Evolutionary conservation across 2,329 filamentous ascomycete genomes (phyloP).

Genomic region (Penicillium sp.): DNA sequence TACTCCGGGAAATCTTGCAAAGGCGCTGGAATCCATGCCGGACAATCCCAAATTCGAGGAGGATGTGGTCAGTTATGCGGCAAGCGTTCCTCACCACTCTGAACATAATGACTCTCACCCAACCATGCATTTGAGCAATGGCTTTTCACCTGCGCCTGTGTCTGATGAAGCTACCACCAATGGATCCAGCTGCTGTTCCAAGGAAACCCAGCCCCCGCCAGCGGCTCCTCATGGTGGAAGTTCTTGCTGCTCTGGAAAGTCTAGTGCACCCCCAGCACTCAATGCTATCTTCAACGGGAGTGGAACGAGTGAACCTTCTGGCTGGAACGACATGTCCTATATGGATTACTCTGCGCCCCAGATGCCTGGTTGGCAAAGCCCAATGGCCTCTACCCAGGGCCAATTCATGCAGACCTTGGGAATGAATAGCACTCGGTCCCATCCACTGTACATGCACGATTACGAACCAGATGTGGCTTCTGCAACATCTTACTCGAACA

Average conservation of each 20-base stretch:
- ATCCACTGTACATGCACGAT: slow-evolving; percentile 15
- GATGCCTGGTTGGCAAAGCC: slow-evolving; percentile 24
- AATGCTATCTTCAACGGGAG: not conserved
- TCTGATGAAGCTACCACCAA: not conserved
- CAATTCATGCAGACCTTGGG: slow-evolving; percentile 18
- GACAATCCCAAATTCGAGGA: slow-evolving; percentile 24
- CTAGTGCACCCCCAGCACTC: slow-evolving; percentile 4
- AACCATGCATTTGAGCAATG: not conserved
- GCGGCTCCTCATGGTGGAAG: slow-evolving; percentile 11
- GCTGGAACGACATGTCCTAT: slow-evolving; percentile 16
- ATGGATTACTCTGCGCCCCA: slow-evolving; percentile 15
- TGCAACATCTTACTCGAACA: slow-evolving; percentile 12
- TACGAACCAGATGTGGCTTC: slow-evolving; percentile 14
- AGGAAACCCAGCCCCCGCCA: slow-evolving; percentile 10
- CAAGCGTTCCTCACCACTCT: slow-evolving; percentile 11
- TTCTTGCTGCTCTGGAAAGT: slow-evolving; percentile 32
- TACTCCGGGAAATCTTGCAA: slow-evolving; percentile 35
- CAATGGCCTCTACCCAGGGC: slow-evolving; percentile 12
- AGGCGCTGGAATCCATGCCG: slow-evolving; percentile 31
- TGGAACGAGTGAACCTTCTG: slow-evolving; percentile 4
- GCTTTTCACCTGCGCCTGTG: not conserved
- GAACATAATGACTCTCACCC: slow-evolving; percentile 4
- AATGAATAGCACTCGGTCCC: slow-evolving; percentile 9
- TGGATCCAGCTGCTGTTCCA: slow-evolving; percentile 27
- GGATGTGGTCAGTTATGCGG: slow-evolving; percentile 8